Evolutionary conservation across 352 stramenopile genomes (phyloP), one percentile per base, ranked within the genome.

Genomic region (Pythium aquatile): DNA sequence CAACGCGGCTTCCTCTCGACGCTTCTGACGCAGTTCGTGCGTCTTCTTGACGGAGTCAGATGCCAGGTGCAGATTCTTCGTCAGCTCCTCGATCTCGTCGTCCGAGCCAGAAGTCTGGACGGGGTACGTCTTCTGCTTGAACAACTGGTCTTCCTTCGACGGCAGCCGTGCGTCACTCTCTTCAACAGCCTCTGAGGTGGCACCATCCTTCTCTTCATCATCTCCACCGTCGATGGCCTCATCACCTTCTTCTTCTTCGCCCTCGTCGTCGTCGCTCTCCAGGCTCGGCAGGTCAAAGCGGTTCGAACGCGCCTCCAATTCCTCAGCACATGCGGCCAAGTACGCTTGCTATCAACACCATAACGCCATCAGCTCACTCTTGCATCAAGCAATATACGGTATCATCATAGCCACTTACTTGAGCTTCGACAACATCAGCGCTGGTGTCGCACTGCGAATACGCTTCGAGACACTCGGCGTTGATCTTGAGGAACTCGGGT

Each of bases 401-500:
- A 7, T 1, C 54, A 32, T 26, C 16, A n/a, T 6, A 3, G 2
- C 26, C 5, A 28, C 56, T 1, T 51, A 74, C 74, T 73, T 97
- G 90, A 11, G 88, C 87, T 1, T 77, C 77, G 5, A 95, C 76
- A 32, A 97, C 89, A 42, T 93, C 69, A 0, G 69, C 76, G 61
- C 83, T 91, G 42, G 72, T 80, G n/a, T 81, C 72, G 62, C 85
- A 96, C 8, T 70, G 78, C 3, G 88, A 70, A 59, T 97, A 97
- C 17, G 81, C 84, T 40, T 96, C 83, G n/a, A 97, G 70, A 47
- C 83, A 90, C 65, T 99, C 98, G 26, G 78, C 68, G 79, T 99
- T 99, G 40, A 99, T 81, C 69, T 91, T 87, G 32, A 98, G 75
- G 69, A 99, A 98, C 76, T 98, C 94, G 37, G 79, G 69, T 16